Conservation (phyloP, 2,329 filamentous ascomycete species). For the Triangularia setosa region DNA sequence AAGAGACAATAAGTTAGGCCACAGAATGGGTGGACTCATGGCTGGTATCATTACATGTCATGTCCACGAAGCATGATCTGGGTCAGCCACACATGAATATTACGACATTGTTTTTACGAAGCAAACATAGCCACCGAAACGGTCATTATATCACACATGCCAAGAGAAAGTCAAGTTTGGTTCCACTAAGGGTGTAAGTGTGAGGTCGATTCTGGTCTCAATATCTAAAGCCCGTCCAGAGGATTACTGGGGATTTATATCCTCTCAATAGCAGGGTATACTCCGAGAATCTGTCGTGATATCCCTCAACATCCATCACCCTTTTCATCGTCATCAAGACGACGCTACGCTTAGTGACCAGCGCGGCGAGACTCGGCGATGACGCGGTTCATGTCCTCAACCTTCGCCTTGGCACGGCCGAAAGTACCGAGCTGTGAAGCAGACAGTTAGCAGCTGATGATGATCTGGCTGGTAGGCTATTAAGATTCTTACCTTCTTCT, state of each 20-base stretch:
- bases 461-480: slow-evolving; percentile 23
- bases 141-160: not conserved
- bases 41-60: not conserved
- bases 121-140: not conserved
- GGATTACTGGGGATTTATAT: slow-evolving; percentile 2
- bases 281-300: slow-evolving; percentile 15
- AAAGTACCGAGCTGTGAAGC: slow-evolving; percentile 78
- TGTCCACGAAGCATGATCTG: not conserved
- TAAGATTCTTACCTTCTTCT: slow-evolving; percentile 70
- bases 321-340: slow-evolving; percentile 5
- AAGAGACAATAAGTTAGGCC: not conserved
- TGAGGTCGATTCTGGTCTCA: slow-evolving; percentile 21
- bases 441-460: slow-evolving; percentile 33
- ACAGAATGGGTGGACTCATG: not conserved
- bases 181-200: slow-evolving; percentile 12
- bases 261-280: slow-evolving; percentile 1
- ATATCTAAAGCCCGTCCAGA: slow-evolving; percentile 6
- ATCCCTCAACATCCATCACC: slow-evolving; percentile 14
- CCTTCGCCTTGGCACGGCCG: slow-evolving; percentile 98
- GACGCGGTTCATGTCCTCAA: slow-evolving; percentile 97
- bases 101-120: not conserved
- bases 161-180: not conserved
- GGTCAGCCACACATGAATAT: no score
- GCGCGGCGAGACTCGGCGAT: slow-evolving; percentile 88
- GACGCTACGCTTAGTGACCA: slow-evolving; percentile 47